Percentiles rank a stretch among this genome's conserved stretches.
Conservation (phyloP, 2,329 filamentous ascomycete genomes). For the Macrophomina pseudophaseolina region DNA sequence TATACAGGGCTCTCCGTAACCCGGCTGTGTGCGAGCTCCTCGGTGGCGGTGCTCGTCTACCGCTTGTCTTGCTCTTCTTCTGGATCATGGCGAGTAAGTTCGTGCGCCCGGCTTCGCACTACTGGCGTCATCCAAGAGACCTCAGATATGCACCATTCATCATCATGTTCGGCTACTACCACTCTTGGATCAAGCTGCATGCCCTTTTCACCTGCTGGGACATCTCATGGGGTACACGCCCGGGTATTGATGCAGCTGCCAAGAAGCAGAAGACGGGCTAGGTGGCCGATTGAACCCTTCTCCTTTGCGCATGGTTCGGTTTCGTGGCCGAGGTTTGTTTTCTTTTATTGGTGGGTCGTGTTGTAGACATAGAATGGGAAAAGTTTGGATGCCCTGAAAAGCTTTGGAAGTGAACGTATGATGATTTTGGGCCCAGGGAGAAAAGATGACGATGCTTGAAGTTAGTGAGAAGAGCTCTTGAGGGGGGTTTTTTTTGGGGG, state of each 20-base stretch:
- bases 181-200: constrained; percentile 63
- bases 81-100: constrained; percentile 63
- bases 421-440: too few relatives aligned
- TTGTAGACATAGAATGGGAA: too few relatives aligned
- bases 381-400: too few relatives aligned
- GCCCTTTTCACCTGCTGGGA: constrained; percentile 54
- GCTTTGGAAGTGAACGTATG: background rate
- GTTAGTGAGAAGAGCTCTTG: too few relatives aligned
- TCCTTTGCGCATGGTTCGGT: background rate
- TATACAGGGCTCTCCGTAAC: constrained; percentile 35
- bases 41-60: constrained; percentile 29
- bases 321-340: background rate
- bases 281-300: background rate
- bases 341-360: background rate
- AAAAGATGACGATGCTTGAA: too few relatives aligned
- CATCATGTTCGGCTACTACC: constrained; percentile 62
- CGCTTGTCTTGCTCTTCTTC: constrained; percentile 32
- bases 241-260: constrained; percentile 7
- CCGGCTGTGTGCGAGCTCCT: constrained; percentile 21
- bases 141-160: constrained; percentile 56
- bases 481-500: too few relatives aligned
- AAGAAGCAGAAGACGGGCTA: background rate
- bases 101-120: constrained; percentile 62
- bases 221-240: constrained; percentile 31
- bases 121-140: constrained; percentile 58